Evolutionary conservation across 768 basidiomycete species (phyloP).

Genomic region (Plicaturopsis crispa): DNA sequence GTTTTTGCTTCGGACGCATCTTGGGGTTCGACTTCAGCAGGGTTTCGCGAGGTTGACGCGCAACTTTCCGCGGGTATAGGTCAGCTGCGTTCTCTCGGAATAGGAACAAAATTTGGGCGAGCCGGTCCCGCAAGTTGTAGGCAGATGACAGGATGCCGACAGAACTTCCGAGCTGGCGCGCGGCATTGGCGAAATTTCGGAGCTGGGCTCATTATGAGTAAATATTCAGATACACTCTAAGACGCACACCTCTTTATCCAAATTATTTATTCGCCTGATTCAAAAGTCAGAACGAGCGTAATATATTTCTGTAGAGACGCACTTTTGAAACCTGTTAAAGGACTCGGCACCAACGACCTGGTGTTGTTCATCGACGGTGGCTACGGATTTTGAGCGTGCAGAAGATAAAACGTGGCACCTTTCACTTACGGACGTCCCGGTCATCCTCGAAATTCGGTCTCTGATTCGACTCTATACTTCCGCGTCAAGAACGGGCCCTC

Average conservation of each 20-base stretch:
- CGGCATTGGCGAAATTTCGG: slow-evolving; percentile 69
- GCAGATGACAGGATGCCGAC: slow-evolving; percentile 72
- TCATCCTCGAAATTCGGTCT: slow-evolving; percentile 54
- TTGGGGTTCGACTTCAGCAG: slow-evolving; percentile 22
- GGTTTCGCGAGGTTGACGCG: slow-evolving; percentile 31
- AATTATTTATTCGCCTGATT: slow-evolving; percentile 45
- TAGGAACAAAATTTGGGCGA: slow-evolving; percentile 61
- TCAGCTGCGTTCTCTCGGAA: slow-evolving; percentile 73
- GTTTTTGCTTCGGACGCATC: slow-evolving; percentile 14
- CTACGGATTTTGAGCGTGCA: slow-evolving; percentile 20
- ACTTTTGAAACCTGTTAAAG: slow-evolving; percentile 61
- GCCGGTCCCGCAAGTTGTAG: slow-evolving; percentile 60
- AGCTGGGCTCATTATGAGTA: slow-evolving; percentile 33
- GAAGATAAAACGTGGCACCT: slow-evolving; percentile 1
- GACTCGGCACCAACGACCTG: slow-evolving; percentile 59
- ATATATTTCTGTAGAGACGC: slow-evolving; percentile 9
- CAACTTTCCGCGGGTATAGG: slow-evolving; percentile 64
- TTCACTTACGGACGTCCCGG: slow-evolving; percentile 56
- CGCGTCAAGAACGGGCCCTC: background rate
- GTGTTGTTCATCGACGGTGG: slow-evolving; percentile 62
- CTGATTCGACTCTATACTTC: slow-evolving; percentile 25
- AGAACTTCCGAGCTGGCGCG: slow-evolving; percentile 69
- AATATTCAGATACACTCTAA: slow-evolving; percentile 1
- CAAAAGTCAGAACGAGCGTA: slow-evolving; percentile 1
- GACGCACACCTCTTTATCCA: slow-evolving; percentile 53